Evolutionary conservation across 768 basidiomycete genomes (phyloP).

Genomic region (Leccinum subtestaceum): DNA sequence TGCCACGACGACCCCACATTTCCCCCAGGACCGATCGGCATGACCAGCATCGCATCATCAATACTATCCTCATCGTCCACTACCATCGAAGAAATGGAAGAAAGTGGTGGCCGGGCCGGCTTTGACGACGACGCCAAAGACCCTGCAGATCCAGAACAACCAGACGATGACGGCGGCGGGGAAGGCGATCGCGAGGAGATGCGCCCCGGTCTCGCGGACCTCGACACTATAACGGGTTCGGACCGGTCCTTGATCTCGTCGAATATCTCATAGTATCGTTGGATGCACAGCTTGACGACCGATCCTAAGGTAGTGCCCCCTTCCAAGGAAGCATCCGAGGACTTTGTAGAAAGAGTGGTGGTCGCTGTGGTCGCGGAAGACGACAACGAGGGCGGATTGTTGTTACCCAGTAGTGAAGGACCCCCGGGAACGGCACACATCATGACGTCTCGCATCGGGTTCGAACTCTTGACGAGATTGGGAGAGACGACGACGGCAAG

Average conservation of each 20-base stretch:
- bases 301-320: constrained; percentile 65
- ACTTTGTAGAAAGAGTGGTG: constrained; percentile 19
- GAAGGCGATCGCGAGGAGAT: constrained; percentile 29
- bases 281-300: constrained; percentile 74
- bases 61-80: constrained; percentile 69
- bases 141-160: constrained; percentile 10
- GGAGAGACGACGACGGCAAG: constrained; percentile 77
- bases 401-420: constrained; percentile 33
- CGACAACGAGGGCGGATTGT: constrained; percentile 24
- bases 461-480: constrained; percentile 71
- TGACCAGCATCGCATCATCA: constrained; percentile 72
- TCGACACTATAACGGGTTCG: constrained; percentile 45
- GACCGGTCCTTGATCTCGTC: constrained; percentile 74
- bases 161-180: constrained; percentile 22
- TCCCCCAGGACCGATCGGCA: constrained; percentile 56
- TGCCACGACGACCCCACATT: constrained; percentile 11
- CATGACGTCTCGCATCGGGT: constrained; percentile 66
- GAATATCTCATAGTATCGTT: constrained; percentile 82
- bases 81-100: constrained; percentile 19
- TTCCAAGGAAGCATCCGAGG: constrained; percentile 34
- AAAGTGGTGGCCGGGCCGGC: constrained; percentile 12
- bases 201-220: constrained; percentile 17
- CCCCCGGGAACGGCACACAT: constrained; percentile 65
- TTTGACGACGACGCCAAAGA: constrained; percentile 20
- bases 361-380: constrained; percentile 14